phyloP scores from a whole-genome alignment of 2,329 filamentous ascomycete species.

The Fusarium burgessii region DNA sequence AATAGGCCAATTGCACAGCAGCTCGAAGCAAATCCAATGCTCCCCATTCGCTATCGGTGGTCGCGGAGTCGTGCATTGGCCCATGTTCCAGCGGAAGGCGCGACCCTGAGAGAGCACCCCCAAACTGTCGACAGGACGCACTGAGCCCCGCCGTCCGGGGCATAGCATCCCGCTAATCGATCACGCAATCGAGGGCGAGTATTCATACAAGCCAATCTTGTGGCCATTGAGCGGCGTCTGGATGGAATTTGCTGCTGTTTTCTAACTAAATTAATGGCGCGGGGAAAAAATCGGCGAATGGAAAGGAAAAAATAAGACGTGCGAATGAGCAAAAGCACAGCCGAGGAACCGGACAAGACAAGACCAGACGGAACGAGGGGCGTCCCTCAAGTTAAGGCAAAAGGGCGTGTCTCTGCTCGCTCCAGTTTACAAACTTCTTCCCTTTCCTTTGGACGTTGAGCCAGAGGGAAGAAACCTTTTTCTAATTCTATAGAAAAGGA shows the following conservation, averaged over 20 bases:
- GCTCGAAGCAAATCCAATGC: constrained; percentile 41
- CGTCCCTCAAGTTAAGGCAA: constrained; percentile 21
- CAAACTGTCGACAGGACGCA: constrained; percentile 26
- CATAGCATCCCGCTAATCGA: constrained; percentile 49
- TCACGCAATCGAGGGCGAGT: constrained; percentile 48
- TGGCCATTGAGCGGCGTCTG: constrained; percentile 34
- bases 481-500: constrained; percentile 40
- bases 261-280: constrained; percentile 36
- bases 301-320: constrained; percentile 38
- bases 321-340: constrained; percentile 38
- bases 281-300: constrained; percentile 47
- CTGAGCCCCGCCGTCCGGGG: constrained; percentile 47
- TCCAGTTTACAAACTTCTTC: constrained; percentile 41
- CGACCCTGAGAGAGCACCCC: constrained; percentile 39
- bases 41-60: constrained; percentile 45
- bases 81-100: constrained; percentile 30
- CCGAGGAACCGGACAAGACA: constrained; percentile 36
- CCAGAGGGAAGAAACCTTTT: constrained; percentile 47
- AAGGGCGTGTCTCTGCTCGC: constrained; percentile 34
- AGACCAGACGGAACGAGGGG: constrained; percentile 30
- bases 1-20: constrained; percentile 23
- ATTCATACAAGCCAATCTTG: constrained; percentile 46
- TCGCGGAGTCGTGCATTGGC: constrained; percentile 40
- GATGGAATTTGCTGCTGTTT: constrained; percentile 34
- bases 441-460: constrained; percentile 38